Evolutionary conservation across 495 filamentous ascomycete species (phyloP), one percentile per base, ranked within the genome.

Genomic region (Penicillium bialowiezense): DNA sequence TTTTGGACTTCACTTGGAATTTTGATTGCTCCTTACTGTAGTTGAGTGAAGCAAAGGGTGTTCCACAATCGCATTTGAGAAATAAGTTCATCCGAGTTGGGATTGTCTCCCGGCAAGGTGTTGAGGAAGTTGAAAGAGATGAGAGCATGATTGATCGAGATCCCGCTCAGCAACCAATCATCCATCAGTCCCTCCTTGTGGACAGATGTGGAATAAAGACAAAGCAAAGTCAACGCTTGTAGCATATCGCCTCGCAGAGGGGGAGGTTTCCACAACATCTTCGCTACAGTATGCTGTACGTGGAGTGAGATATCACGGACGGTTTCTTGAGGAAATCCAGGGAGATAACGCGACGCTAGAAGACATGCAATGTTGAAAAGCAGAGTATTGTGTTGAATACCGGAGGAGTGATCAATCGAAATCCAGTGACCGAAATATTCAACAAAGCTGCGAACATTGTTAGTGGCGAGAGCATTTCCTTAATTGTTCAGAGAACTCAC

Each of bases 111-210:
- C 7, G 61, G 58, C 5, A 42, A 34, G 21, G 47, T 50, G 40
- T 64, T 63, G 24, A 70, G 56, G 33, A 70, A 69, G 18, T 51
- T 52, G 51, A 72, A 68, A 23, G 67, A 62, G 26, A 59, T 52
- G 8, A 67, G 57, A 17, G 67, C 67, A 58, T 72, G 69, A 44
- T 72, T 67, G 50, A 72, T 68, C 19, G 67, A 67, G 52, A 68
- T 65, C 57, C 67, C 67, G 55, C 69, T 72, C 60, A 72, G 46
- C 26, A 72, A 58, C 69, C 69, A 72, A 58, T 66, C 67, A 38
- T 72, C 69, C 52, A 72, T 68, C 21, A 64, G 64, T 5, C 60
- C 54, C 26, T 67, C 67, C 44, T 65, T 69, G 17, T 70, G 65
- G 7, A 66, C 60, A 5, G 65, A 62, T 17, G 63, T 59, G 23